Conservation (phyloP, 139 green algal genomes). For the Micromonas pusilla region DNA sequence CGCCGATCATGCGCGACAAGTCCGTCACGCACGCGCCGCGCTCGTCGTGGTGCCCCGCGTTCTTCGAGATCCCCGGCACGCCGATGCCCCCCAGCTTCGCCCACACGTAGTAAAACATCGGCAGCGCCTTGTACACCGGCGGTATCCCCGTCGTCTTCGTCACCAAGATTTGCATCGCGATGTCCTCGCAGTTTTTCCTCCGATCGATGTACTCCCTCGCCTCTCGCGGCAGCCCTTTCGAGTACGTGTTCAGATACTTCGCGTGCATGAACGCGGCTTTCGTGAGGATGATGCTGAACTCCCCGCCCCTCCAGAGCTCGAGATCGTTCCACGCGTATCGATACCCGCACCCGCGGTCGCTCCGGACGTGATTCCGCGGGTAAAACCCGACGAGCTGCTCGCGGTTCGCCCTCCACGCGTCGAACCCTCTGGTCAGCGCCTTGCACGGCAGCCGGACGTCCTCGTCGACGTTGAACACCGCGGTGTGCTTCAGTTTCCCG, state of each 20-base stretch:
- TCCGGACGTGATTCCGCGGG: constrained; percentile 34
- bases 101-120: neutral
- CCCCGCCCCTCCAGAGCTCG: neutral
- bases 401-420: constrained; percentile 20
- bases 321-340: constrained; percentile 2
- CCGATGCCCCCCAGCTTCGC: neutral
- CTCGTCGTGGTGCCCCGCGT: neutral
- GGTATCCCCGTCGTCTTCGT: neutral
- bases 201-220: constrained; percentile 47
- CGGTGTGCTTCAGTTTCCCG: no score
- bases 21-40: constrained; percentile 1
- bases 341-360: constrained; percentile 3
- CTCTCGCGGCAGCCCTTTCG: constrained; percentile 31
- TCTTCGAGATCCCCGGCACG: neutral
- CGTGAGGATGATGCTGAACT: constrained; percentile 51
- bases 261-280: constrained; percentile 56
- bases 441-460: constrained; percentile 48
- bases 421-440: constrained; percentile 44
- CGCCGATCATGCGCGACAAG: constrained; percentile 11
- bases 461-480: constrained; percentile 56
- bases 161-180: constrained; percentile 25
- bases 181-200: constrained; percentile 38
- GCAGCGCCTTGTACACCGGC: neutral
- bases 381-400: constrained; percentile 50
- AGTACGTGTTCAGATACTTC: constrained; percentile 52